Evolutionary conservation across 1,284 basidiomycete species (phyloP), one percentile per base, ranked within the genome.

Genomic region (Termitomyces sp.): DNA sequence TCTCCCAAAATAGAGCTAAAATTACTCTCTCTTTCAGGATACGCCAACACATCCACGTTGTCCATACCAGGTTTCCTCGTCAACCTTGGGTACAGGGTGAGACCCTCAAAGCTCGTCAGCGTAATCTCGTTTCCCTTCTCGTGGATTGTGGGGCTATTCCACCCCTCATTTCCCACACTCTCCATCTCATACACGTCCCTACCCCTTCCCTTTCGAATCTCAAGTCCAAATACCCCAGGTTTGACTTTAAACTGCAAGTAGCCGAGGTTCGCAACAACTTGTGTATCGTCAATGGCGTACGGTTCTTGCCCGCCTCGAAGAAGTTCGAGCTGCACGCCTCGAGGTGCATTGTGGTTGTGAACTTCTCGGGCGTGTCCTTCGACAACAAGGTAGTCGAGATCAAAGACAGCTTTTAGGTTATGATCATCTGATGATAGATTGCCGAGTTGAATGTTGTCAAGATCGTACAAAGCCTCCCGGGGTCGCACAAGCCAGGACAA

Each of bases 201-300:
- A 3, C 93, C 93, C 5, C 87, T 76, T 0, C 94, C 94, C 10
- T 84, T 79, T 3, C 95, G 81, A 53, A 98, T 94, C 52, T 86
- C 82, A 1, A 98, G 76, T 47, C 79, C 74, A 75, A 91, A 97
- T 0, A 91, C 83, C 2, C 96, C 96, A 0, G 96, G 96, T 48
- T 82, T 87, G 2, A 92, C 90, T 66, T 93, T 94, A 77, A 99
- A 94, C 70, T 99, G 97, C 59, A 98, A 78, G 70, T 99, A 99
- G 2, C 96, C 97, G 8, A 98, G 74, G 67, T 98, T 99, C 5
- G 92, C 94, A 63, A 98, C 93, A 44, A 98, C 88, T 58, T 84
- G 86, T 0, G 92, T 94, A 62, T 95, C 92, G 15, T 87, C 89
- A 5, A 91, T 79, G 0, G 82, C 75, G 0, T 68, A 68, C 12